Evolutionary conservation across 306 rosid species (phyloP).

Genomic region (Geum urbanum): DNA sequence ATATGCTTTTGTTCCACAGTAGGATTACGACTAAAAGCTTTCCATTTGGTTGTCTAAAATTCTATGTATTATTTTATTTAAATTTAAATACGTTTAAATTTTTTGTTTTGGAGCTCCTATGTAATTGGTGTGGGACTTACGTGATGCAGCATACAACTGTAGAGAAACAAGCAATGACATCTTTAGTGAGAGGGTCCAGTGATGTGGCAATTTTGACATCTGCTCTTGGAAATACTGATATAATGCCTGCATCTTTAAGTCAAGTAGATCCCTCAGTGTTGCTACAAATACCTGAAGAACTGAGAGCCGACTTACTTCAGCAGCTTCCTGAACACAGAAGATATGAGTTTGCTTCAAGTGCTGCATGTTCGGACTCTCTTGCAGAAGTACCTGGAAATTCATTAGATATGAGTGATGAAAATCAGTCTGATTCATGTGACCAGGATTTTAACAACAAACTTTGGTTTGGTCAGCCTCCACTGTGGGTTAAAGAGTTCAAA

Average conservation of each 20-base stretch:
- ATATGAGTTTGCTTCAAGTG: conserved; percentile 39
- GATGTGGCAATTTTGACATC: conserved; percentile 28
- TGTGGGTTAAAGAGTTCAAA: conserved; percentile 74
- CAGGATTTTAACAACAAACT: conserved; percentile 36
- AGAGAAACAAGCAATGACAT: conserved; percentile 33
- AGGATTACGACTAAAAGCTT: background rate
- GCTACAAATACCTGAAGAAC: conserved; percentile 66
- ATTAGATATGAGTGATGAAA: conserved; percentile 25
- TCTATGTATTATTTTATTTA: background rate
- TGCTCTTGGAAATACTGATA: conserved; percentile 44
- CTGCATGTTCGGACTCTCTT: conserved; percentile 20
- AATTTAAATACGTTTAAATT: background rate
- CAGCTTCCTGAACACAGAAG: conserved; percentile 76
- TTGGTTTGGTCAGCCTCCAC: conserved; percentile 82
- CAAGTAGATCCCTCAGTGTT: conserved; percentile 79
- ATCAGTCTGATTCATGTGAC: conserved; percentile 30
- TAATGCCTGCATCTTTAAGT: conserved; percentile 80
- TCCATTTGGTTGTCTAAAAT: background rate
- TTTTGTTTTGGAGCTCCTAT: background rate
- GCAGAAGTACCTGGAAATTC: conserved; percentile 28
- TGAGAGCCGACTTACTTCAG: conserved; percentile 59
- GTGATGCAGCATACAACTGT: conserved; percentile 34
- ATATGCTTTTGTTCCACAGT: background rate
- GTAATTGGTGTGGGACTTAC: conserved; percentile 7
- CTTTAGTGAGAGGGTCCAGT: conserved; percentile 33